These are phyloP conservation scores for Tranzscheliella williamsii DNA, from an alignment of 1,284 basidiomycete genomes.

Conservation along the genomic window DNA sequence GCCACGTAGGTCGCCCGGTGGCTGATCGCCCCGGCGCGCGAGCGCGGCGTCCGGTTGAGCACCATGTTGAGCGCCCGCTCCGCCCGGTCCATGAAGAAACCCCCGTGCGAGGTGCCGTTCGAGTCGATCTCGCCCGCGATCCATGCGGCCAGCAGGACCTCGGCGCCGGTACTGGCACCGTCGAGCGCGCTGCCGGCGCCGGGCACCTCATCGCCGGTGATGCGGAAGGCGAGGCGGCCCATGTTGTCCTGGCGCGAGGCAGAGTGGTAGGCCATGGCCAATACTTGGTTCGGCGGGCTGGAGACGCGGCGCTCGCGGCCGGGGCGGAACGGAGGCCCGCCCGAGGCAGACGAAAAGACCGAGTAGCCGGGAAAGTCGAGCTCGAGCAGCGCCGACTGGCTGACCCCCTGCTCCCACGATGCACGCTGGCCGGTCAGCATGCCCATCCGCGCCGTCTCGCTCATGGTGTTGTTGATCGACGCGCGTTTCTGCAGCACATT, in stretches of 20 bases:
- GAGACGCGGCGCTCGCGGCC: slow-evolving; percentile 6
- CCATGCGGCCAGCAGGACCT: slow-evolving; percentile 52
- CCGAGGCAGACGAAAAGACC: slow-evolving; percentile 35
- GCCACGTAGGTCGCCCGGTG: slow-evolving; percentile 43
- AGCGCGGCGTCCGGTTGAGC: slow-evolving; percentile 68
- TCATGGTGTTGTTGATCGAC: slow-evolving; percentile 46
- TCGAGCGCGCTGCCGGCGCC: slow-evolving; percentile 48
- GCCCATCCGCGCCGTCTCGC: slow-evolving; percentile 37
- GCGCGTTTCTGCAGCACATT: slow-evolving; percentile 3
- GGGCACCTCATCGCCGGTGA: slow-evolving; percentile 52
- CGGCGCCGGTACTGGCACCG: slow-evolving; percentile 47
- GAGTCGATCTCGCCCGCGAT: slow-evolving; percentile 41
- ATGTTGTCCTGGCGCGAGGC: slow-evolving; percentile 38
- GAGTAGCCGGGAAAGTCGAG: slow-evolving; percentile 43
- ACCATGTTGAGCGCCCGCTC: slow-evolving; percentile 74
- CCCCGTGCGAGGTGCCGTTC: slow-evolving; percentile 13
- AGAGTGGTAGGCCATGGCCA: slow-evolving; percentile 47
- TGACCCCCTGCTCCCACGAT: slow-evolving; percentile 57
- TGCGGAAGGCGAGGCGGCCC: slow-evolving; percentile 48
- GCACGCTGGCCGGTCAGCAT: slow-evolving; percentile 49
- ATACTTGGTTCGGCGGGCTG: slow-evolving; percentile 28
- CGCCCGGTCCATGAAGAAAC: slow-evolving; percentile 70
- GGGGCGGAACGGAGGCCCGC: slow-evolving; percentile 41
- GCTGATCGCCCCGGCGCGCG: slow-evolving; percentile 60
- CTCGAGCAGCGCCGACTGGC: slow-evolving; percentile 55